phyloP scores from a whole-genome alignment of 306 rosid genomes.

The Urtica urens region DNA sequence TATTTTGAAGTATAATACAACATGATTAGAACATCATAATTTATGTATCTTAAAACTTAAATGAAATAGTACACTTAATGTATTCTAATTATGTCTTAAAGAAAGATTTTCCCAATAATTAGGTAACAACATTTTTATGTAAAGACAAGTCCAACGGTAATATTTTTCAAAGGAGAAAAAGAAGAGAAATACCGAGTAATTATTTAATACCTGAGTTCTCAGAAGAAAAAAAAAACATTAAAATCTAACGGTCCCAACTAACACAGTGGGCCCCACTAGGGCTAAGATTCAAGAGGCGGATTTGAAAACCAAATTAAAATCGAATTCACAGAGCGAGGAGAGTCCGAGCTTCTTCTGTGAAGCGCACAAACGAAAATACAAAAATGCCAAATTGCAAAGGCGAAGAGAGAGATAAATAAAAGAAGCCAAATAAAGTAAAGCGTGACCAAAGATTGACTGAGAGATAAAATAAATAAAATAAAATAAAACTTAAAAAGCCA shows the following conservation, averaged over 20 bases:
- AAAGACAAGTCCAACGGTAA: no score
- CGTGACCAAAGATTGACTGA: not conserved
- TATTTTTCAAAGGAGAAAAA: no score
- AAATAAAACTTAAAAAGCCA: not conserved
- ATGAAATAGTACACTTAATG: no score
- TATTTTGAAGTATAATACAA: no score
- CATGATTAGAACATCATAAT: no score
- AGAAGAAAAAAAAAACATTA: not conserved
- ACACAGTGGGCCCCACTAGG: conserved; percentile 21
- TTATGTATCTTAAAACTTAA: no score
- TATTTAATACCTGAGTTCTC: no score
- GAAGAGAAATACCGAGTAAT: no score
- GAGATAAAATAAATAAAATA: not conserved
- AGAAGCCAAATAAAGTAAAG: not conserved
- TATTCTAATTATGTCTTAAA: no score
- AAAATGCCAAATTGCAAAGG: not conserved
- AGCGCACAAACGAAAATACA: conserved; percentile 23
- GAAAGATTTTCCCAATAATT: no score
- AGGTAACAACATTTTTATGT: no score
- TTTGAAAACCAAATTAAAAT: conserved; percentile 36
- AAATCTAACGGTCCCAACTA: conserved; percentile 11
- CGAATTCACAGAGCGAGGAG: conserved; percentile 38
- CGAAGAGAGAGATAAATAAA: not conserved
- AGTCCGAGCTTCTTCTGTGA: conserved; percentile 35
- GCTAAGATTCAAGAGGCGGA: conserved; percentile 35